phyloP scores from a whole-genome alignment of 2,329 filamentous ascomycete species.

The Sporothrix dimorphospora region DNA sequence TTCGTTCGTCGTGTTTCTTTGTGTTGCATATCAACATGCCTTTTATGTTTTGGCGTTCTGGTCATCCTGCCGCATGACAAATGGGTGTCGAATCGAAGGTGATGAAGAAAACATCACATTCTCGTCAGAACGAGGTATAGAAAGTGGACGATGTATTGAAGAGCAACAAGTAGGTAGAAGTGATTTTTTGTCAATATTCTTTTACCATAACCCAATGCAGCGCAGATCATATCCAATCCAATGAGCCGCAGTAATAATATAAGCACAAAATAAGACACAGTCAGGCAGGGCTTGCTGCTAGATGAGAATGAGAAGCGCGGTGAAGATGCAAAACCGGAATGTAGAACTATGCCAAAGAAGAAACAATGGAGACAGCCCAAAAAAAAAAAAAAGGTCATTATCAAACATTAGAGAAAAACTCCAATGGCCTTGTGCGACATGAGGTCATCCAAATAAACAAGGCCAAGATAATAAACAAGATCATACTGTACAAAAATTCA shows the following conservation, averaged over 20 bases:
- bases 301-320: neutral
- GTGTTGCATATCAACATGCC: no score
- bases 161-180: neutral
- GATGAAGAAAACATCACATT: no score
- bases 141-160: no score
- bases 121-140: no score
- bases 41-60: no score
- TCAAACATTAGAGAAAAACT: neutral
- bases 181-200: neutral
- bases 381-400: neutral
- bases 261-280: neutral
- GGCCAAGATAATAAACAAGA: neutral
- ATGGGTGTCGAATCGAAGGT: no score
- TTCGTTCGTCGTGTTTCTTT: no score
- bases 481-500: neutral
- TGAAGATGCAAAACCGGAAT: neutral
- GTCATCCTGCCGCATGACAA: no score
- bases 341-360: neutral
- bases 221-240: neutral
- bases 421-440: neutral
- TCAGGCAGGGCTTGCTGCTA: neutral
- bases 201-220: neutral
- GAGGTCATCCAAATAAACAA: neutral
- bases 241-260: neutral
- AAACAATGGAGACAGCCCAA: neutral